Evolutionary conservation across 1,139 yeast species (phyloP).

Genomic region (Geotrichum aggregatum): DNA sequence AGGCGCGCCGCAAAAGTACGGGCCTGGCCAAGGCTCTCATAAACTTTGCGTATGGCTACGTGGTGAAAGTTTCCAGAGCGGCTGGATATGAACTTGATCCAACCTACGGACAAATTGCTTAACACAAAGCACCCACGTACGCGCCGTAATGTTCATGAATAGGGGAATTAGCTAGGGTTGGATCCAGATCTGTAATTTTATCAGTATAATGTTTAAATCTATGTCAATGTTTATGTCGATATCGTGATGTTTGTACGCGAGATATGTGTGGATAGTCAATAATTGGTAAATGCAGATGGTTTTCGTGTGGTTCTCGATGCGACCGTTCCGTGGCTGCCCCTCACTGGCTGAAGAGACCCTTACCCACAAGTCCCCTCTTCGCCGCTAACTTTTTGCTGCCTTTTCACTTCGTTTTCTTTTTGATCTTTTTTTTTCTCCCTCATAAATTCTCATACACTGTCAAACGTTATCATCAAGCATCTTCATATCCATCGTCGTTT

Average conservation of each 20-base stretch:
- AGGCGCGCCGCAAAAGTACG: constrained; percentile 41
- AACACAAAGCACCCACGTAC: too few relatives aligned
- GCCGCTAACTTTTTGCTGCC: constrained; percentile 2
- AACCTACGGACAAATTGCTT: constrained; percentile 21
- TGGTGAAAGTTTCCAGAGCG: constrained; percentile 48
- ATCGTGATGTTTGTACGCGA: too few relatives aligned
- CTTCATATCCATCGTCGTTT: not conserved
- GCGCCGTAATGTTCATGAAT: too few relatives aligned
- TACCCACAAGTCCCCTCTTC: constrained; percentile 2
- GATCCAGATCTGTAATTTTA: too few relatives aligned
- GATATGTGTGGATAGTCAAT: too few relatives aligned
- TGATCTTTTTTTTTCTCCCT: constrained; percentile 3
- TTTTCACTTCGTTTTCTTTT: not conserved
- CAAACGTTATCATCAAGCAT: not conserved
- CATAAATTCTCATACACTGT: not conserved
- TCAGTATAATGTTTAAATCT: too few relatives aligned
- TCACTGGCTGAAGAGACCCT: not conserved
- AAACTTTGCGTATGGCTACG: constrained; percentile 48
- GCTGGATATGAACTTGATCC: constrained; percentile 61
- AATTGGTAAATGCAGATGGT: too few relatives aligned
- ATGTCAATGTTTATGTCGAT: too few relatives aligned
- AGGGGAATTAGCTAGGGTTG: too few relatives aligned
- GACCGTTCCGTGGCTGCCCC: too few relatives aligned
- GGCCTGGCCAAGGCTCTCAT: constrained; percentile 66
- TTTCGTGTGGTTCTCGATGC: too few relatives aligned